Percentiles rank a stretch among this genome's conserved stretches.
These are phyloP conservation scores for Parathielavia hyrcaniae DNA, from an alignment of 495 filamentous ascomycete genomes.

Conservation along the genomic window DNA sequence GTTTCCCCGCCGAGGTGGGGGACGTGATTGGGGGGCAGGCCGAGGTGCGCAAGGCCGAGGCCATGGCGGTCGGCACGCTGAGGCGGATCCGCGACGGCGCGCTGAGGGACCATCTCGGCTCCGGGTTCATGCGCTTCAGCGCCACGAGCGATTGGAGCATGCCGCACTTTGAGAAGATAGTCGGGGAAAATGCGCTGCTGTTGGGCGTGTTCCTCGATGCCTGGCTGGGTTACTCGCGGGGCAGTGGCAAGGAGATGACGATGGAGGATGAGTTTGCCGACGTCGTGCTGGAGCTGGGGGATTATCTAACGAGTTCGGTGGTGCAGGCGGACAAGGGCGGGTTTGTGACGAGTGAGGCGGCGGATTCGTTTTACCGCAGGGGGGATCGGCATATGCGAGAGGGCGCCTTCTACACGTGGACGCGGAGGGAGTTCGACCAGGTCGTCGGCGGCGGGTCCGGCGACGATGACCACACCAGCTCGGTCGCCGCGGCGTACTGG, in stretches of 20 bases:
- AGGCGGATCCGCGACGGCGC: conserved; percentile 78
- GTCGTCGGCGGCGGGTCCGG: conserved; percentile 50
- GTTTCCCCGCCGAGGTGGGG: conserved; percentile 63
- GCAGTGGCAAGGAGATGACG: conserved; percentile 20
- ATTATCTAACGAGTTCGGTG: conserved; percentile 68
- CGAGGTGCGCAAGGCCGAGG: conserved; percentile 66
- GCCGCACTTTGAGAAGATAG: conserved; percentile 98
- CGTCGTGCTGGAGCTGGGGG: conserved; percentile 73
- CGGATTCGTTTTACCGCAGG: conserved; percentile 71
- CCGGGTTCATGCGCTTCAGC: conserved; percentile 82
- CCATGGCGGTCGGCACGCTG: conserved; percentile 79
- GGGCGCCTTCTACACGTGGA: conserved; percentile 95
- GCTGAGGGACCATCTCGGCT: conserved; percentile 87
- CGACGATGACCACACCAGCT: conserved; percentile 51
- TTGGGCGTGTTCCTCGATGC: conserved; percentile 83
- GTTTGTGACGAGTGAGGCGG: conserved; percentile 86
- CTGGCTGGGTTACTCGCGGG: conserved; percentile 63
- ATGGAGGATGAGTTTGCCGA: conserved; percentile 59
- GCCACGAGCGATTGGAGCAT: conserved; percentile 86
- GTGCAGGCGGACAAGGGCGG: conserved; percentile 64
- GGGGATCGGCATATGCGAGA: conserved; percentile 82
- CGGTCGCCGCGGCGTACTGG: conserved; percentile 77
- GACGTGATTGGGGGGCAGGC: conserved; percentile 74
- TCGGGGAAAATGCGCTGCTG: conserved; percentile 89
- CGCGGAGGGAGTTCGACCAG: conserved; percentile 74